phyloP scores from a whole-genome alignment of 495 filamentous ascomycete species.

The Penicillium waksmanii region DNA sequence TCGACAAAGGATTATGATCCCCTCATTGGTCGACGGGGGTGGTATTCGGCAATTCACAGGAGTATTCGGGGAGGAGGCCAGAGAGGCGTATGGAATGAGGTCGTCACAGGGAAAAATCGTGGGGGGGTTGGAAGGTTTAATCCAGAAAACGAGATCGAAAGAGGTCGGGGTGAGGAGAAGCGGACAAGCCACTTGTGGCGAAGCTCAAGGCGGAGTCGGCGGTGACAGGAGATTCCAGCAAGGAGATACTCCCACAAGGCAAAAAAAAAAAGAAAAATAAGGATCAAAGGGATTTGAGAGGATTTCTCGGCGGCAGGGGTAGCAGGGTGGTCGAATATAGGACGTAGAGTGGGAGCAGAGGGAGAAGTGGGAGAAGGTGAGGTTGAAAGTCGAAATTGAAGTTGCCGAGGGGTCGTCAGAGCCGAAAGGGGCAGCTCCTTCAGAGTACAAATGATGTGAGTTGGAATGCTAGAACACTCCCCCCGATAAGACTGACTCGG shows the following conservation, averaged over 20 bases:
- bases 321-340: not conserved
- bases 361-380: not conserved
- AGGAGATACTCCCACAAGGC: not conserved
- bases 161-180: conserved; percentile 27
- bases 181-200: conserved; percentile 40
- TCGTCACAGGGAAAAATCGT: not conserved
- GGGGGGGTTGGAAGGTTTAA: not conserved
- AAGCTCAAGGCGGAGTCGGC: conserved; percentile 36
- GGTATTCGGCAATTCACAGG: not conserved
- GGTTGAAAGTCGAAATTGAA: conserved; percentile 6
- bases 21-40: conserved; percentile 38
- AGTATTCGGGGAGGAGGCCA: not conserved
- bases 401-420: conserved; percentile 7
- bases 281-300: not conserved
- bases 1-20: conserved; percentile 30
- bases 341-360: not conserved
- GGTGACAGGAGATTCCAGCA: conserved; percentile 22
- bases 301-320: not conserved
- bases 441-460: no score
- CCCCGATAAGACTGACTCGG: no score
- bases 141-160: conserved; percentile 9
- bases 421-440: conserved; percentile 3
- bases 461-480: no score
- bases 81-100: not conserved
- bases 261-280: not conserved